Percentiles rank a stretch among this genome's conserved stretches.
Conservation (phyloP, 2,329 filamentous ascomycete genomes). For the Epichloe hybrida region DNA sequence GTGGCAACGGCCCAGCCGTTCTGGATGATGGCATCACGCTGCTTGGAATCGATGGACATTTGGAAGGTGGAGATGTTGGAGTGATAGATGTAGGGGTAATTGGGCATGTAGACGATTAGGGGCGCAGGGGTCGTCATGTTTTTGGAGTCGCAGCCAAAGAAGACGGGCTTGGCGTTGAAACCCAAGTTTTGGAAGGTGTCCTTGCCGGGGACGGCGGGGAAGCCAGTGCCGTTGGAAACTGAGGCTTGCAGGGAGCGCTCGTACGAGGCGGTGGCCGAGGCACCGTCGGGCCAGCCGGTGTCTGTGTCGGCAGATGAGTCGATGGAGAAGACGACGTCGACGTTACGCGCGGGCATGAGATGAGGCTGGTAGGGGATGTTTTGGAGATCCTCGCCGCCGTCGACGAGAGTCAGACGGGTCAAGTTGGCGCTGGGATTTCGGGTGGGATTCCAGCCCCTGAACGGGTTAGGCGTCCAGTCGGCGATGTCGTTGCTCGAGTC, state of each 20-base stretch:
- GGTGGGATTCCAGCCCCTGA: slow-evolving; percentile 34
- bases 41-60: slow-evolving; percentile 43
- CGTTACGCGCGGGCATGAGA: slow-evolving; percentile 30
- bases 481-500: slow-evolving; percentile 60
- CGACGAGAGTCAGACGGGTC: slow-evolving; percentile 55
- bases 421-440: slow-evolving; percentile 29
- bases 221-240: slow-evolving; percentile 39
- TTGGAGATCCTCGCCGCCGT: slow-evolving; percentile 67
- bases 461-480: slow-evolving; percentile 50
- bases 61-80: slow-evolving; percentile 75
- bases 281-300: slow-evolving; percentile 46
- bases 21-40: slow-evolving; percentile 68
- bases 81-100: slow-evolving; percentile 57
- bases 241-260: slow-evolving; percentile 32
- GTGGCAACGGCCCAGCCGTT: slow-evolving; percentile 82
- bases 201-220: slow-evolving; percentile 42
- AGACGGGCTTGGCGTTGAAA: slow-evolving; percentile 45
- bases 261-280: slow-evolving; percentile 44
- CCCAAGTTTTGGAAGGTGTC: slow-evolving; percentile 43
- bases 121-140: slow-evolving; percentile 44
- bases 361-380: slow-evolving; percentile 67
- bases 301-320: slow-evolving; percentile 51
- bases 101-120: slow-evolving; percentile 73
- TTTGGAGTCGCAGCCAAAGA: slow-evolving; percentile 50
- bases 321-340: slow-evolving; percentile 52